Base-by-base conservation (phyloP, 2,329 filamentous ascomycete genomes). In the Diaporthe destruens region DNA sequence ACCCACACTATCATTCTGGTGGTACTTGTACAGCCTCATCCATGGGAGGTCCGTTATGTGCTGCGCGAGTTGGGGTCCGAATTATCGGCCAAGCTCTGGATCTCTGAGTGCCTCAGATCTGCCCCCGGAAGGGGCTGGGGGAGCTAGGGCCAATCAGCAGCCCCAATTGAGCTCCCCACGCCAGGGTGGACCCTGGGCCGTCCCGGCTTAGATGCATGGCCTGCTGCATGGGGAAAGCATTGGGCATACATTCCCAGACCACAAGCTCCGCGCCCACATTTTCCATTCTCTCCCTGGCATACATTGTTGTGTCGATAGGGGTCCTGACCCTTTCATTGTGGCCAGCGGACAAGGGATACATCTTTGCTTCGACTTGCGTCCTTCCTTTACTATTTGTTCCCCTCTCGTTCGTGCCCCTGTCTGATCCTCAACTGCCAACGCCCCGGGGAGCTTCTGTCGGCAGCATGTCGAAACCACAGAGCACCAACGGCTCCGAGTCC, bases 391-490 rank as follows among this genome's bases (percentile, higher is more conserved):
- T n/a, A 20, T 20, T 18, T 39, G 20, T 25, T 23, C 55, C 16
- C 16, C 42, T 53, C 7, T 18, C 29, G 6, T 34, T n/a, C 69
- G 16, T 42, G 57, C 53, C 29, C 14, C n/a, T 51, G 54, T 51
- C 44, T 53, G 55, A 34, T 53, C 67, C n/a, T 66, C 61, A 12
- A 29, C n/a, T 20, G 61, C 47, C 39, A 55, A 61, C 66, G 72
- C 61, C 71, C 34, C 47, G 61, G 54, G 59, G 56, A 71, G 32
- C 68, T 47, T 49, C 34, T 53, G 71, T 54, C 59, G 71, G 54
- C 82, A 86, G 78, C 78, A 86, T 87, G 82, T 87, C 86, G 73
- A 86, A 87, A 76, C 78, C 84, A 74, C 80, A 83, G 76, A 86
- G 85, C 78, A 79, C 80, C 77, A 85, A 84, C 79, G 84, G 84